Evolutionary conservation across 2,329 filamentous ascomycete species (phyloP), one percentile per base, ranked within the genome.

Genomic region (Sporothrix mexicana): DNA sequence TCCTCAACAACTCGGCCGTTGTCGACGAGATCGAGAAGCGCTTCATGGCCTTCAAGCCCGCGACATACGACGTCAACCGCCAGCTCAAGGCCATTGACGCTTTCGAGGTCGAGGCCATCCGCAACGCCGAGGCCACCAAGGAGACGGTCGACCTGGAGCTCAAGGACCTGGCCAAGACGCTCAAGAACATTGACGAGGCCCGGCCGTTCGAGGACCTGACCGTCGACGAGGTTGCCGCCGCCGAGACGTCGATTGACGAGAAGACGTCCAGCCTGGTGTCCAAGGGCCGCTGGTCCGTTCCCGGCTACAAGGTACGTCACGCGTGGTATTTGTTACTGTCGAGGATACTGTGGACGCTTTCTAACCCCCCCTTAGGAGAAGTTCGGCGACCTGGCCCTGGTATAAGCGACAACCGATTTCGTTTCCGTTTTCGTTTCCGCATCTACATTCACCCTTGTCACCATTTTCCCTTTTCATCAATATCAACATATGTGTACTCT

Each of bases 21-120:
- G 84, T 99, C 82, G 92, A 97, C 85, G 94, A 99, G 88, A 96
- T 99, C 83, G 96, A 99, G 91, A 94, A 93, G 87, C 92, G 95
- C 82, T 96, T 98, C 89, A 90, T 87, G 80, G 88, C 87, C 77
- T 99, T 97, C 91, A 93, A 96, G 90, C 94, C 95, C 79, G 88
- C 89, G 81, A 93, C 93, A 78, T 98, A 98, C 88, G 96, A 99
- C 84, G 91, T 99, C 78, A 85, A 80, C 83, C 91, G 95, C 83
- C 96, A 99, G 88, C 87, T 99, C 82, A 98, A 98, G 91, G 93
- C 95, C 80, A 98, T 99, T 82, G 95, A 98, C 82, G 93, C 94
- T 73, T 99, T 99, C 82, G 95, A 99, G 90, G 91, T 93, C 73
- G 94, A 98, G 89, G 96, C 96, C 77, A 85, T 99, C 79, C 94